phyloP scores from a whole-genome alignment of 169 alveolate species.

The Plasmodium vinckei region DNA sequence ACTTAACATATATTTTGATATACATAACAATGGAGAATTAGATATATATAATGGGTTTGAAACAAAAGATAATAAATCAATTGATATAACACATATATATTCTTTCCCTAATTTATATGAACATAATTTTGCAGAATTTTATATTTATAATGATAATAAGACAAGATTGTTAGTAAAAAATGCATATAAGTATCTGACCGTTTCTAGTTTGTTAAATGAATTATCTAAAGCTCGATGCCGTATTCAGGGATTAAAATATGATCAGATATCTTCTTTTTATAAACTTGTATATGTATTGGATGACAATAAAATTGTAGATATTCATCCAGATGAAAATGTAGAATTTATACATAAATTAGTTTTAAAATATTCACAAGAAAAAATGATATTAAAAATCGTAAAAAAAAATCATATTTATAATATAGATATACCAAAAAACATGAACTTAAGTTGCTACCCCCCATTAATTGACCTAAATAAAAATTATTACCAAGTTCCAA shows the following conservation, averaged over 20 bases:
- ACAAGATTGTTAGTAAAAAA: slow-evolving; percentile 36
- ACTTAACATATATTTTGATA: slow-evolving; percentile 59
- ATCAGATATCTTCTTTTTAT: slow-evolving; percentile 20
- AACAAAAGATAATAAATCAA: slow-evolving; percentile 27
- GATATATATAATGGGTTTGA: slow-evolving; percentile 54
- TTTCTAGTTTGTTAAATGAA: slow-evolving; percentile 50
- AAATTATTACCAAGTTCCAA: slow-evolving; percentile 66
- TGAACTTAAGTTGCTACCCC: slow-evolving; percentile 53
- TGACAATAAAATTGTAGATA: slow-evolving; percentile 12
- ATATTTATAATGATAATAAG: slow-evolving; percentile 37
- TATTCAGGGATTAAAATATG: slow-evolving; percentile 47
- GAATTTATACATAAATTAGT: slow-evolving; percentile 33
- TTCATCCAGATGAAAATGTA: slow-evolving; percentile 4
- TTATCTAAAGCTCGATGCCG: slow-evolving; percentile 65
- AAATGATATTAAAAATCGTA: slow-evolving; percentile 14
- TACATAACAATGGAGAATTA: slow-evolving; percentile 23
- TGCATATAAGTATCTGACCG: slow-evolving; percentile 64
- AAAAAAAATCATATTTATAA: slow-evolving; percentile 13
- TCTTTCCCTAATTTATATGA: slow-evolving; percentile 56
- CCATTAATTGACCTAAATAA: slow-evolving; percentile 47
- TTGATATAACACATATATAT: slow-evolving; percentile 58
- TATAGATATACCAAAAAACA: slow-evolving; percentile 18
- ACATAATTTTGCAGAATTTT: slow-evolving; percentile 53
- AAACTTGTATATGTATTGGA: slow-evolving; percentile 40
- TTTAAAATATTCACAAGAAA: slow-evolving; percentile 21